Evolutionary conservation across 257 asterid species (phyloP).

Genomic region (Solanum gracilifrons): DNA sequence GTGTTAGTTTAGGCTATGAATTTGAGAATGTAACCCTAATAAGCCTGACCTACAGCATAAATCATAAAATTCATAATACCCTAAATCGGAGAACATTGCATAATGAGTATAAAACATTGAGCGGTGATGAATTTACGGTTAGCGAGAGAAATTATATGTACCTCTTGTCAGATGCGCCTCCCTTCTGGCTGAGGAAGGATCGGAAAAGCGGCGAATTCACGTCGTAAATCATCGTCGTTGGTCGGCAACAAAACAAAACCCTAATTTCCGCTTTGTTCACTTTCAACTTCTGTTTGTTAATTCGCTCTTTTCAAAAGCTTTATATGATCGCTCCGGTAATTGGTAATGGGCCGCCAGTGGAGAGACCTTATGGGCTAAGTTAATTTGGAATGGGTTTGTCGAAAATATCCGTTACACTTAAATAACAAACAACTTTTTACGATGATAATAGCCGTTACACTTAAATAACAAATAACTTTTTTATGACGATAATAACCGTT

Average conservation of each 20-base stretch:
- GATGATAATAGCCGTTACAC: too few relatives aligned
- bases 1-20: not conserved
- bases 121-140: not conserved
- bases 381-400: not conserved
- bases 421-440: not conserved
- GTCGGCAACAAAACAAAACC: not conserved
- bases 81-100: not conserved
- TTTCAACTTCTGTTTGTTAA: not conserved
- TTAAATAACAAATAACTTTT: too few relatives aligned
- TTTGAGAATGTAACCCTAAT: not conserved
- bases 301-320: not conserved
- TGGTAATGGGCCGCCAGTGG: not conserved
- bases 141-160: not conserved
- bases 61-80: not conserved
- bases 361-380: not conserved
- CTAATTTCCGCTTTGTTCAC: not conserved
- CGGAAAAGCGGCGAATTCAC: conserved; percentile 42
- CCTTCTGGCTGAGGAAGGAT: conserved; percentile 42
- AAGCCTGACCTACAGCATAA: not conserved
- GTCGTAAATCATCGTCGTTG: conserved; percentile 36
- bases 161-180: conserved; percentile 37
- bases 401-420: not conserved
- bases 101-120: not conserved
- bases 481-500: too few relatives aligned
- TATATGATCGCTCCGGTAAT: not conserved